Evolutionary conservation across 768 basidiomycete genomes (phyloP).

Genomic region (Russula abietina): DNA sequence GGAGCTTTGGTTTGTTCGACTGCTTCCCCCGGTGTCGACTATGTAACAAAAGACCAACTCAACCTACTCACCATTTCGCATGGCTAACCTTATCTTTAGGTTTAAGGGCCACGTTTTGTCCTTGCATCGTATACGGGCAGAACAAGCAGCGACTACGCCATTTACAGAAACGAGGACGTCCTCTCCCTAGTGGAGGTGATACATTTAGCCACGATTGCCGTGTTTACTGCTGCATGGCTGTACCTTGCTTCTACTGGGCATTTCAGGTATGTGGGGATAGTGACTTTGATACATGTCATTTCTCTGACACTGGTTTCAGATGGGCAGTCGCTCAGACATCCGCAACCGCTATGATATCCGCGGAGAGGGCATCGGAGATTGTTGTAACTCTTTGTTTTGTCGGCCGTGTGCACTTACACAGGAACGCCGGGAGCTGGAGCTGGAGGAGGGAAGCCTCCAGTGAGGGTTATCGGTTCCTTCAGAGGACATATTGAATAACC

Average conservation of each 20-base stretch:
- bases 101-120: constrained; percentile 36
- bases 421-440: constrained; percentile 42
- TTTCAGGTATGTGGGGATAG: constrained; percentile 35
- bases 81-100: constrained; percentile 28
- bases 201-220: constrained; percentile 36
- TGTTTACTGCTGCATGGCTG: constrained; percentile 33
- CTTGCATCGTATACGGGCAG: constrained; percentile 39
- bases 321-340: constrained; percentile 35
- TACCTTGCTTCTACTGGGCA: constrained; percentile 35
- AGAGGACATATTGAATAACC: neutral
- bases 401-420: constrained; percentile 45
- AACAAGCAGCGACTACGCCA: constrained; percentile 40
- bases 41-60: constrained; percentile 24
- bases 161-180: constrained; percentile 33
- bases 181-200: constrained; percentile 37
- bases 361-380: constrained; percentile 41
- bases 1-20: constrained; percentile 29
- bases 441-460: constrained; percentile 39
- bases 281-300: neutral
- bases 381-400: constrained; percentile 38
- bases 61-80: neutral
- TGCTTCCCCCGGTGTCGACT: constrained; percentile 27
- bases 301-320: constrained; percentile 28
- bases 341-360: constrained; percentile 43
- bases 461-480: neutral